These are phyloP conservation scores for Inosperma sp. DNA, from an alignment of 768 basidiomycete species.

Conservation along the genomic window DNA sequence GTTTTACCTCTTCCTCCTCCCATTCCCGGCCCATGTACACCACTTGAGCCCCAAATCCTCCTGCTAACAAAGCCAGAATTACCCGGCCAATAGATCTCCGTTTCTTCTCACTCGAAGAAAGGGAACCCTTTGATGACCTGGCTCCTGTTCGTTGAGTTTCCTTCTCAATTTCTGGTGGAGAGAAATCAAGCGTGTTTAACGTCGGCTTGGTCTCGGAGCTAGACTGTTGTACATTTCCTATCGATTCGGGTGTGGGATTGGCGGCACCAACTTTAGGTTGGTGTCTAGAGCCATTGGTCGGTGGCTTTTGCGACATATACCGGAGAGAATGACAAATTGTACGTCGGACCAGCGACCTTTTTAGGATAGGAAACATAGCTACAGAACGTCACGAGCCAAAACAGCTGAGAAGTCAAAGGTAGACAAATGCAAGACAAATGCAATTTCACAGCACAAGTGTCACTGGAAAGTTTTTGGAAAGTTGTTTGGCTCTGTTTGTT, in stretches of 20 bases:
- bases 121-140: conserved; percentile 68
- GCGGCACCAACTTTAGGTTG: conserved; percentile 20
- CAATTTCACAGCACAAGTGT: background rate
- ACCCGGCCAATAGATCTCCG: conserved; percentile 54
- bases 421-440: background rate
- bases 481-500: conserved; percentile 4
- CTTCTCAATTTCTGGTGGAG: conserved; percentile 46
- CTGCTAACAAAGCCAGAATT: conserved; percentile 47
- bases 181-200: conserved; percentile 50
- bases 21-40: conserved; percentile 76
- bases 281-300: no score
- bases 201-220: conserved; percentile 11
- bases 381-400: conserved; percentile 5
- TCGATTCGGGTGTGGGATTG: conserved; percentile 20
- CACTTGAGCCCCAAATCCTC: conserved; percentile 53
- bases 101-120: conserved; percentile 74
- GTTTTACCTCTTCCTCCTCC: conserved; percentile 68
- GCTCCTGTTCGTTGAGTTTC: conserved; percentile 63
- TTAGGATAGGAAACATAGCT: conserved; percentile 30
- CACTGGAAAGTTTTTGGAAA: conserved; percentile 13
- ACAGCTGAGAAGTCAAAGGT: background rate
- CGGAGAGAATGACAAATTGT: conserved; percentile 30
- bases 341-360: conserved; percentile 34
- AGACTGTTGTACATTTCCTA: conserved; percentile 14
- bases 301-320: conserved; percentile 33